Evolutionary conservation across 78 protist species (phyloP).

Genomic region (Monosiga brevicollis): DNA sequence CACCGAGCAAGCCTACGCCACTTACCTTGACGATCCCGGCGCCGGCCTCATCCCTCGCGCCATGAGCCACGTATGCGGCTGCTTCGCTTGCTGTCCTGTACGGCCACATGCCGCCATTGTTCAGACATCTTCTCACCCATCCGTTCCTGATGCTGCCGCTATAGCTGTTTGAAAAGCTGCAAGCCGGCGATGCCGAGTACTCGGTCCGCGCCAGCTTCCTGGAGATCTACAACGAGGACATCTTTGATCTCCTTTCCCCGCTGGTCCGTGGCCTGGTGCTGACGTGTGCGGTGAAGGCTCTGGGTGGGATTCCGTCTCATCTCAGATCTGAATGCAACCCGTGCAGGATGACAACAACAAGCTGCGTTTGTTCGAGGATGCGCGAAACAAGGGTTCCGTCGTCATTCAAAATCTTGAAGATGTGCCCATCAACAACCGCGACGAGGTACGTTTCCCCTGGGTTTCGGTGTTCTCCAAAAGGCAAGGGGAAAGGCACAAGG

Average conservation of each 20-base stretch:
- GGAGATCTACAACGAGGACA: slow-evolving; percentile 63
- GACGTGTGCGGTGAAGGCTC: slow-evolving; percentile 7
- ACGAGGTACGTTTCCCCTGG: slow-evolving; percentile 14
- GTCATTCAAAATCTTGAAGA: not conserved
- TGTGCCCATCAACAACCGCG: slow-evolving; percentile 7
- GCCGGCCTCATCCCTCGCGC: slow-evolving; percentile 46
- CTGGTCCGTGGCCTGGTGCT: slow-evolving; percentile 45
- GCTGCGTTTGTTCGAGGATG: slow-evolving; percentile 23
- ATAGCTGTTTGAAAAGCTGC: not conserved
- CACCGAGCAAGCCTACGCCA: not conserved
- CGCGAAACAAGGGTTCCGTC: not conserved
- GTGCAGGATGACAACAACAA: not conserved
- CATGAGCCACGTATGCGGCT: slow-evolving; percentile 15
- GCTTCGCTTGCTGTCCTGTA: not conserved
- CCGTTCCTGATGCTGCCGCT: not conserved
- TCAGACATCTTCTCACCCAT: not conserved
- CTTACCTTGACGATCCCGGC: not conserved
- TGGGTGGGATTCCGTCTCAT: not conserved
- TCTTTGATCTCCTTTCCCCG: too few species aligned
- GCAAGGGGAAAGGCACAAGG: not conserved
- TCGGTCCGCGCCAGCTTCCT: slow-evolving; percentile 34
- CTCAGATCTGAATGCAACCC: not conserved
- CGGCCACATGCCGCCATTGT: not conserved
- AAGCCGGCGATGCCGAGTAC: slow-evolving; percentile 1
- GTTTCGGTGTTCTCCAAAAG: not conserved